A percentile compares a stretch with the other conserved stretches of the same genome.
These are phyloP conservation scores for Rhodocollybia butyracea DNA, from an alignment of 768 basidiomycete genomes.

Conservation along the genomic window DNA sequence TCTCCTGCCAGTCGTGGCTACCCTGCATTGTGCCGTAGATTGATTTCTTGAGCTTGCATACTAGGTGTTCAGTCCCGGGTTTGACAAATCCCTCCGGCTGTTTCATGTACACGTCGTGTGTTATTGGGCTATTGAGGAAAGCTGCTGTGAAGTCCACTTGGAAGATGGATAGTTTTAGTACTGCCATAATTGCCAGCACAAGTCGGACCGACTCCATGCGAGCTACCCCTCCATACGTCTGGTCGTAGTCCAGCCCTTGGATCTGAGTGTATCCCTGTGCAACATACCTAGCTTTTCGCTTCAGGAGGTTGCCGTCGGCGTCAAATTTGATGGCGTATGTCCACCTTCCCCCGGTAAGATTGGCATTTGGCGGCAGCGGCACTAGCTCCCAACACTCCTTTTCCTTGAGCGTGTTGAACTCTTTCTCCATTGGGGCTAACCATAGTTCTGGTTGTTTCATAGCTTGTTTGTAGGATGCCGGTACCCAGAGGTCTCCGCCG, in stretches of 20 bases:
- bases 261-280: background rate
- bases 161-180: conserved; percentile 20
- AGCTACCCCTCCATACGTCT: conserved; percentile 9
- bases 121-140: conserved; percentile 26
- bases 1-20: background rate
- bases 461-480: background rate
- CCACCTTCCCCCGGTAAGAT: background rate
- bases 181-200: conserved; percentile 11
- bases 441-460: background rate
- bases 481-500: background rate
- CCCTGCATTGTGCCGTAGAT: background rate
- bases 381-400: background rate
- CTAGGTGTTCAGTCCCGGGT: conserved; percentile 3
- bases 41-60: background rate
- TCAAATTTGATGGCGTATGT: background rate
- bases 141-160: conserved; percentile 27
- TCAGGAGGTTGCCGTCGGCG: background rate
- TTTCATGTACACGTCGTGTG: conserved; percentile 30
- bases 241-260: background rate
- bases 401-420: background rate
- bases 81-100: conserved; percentile 19
- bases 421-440: background rate
- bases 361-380: background rate
- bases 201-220: background rate
- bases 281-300: background rate